Conservation (phyloP, 768 basidiomycete species). For the Hygrocybe coccinea region DNA sequence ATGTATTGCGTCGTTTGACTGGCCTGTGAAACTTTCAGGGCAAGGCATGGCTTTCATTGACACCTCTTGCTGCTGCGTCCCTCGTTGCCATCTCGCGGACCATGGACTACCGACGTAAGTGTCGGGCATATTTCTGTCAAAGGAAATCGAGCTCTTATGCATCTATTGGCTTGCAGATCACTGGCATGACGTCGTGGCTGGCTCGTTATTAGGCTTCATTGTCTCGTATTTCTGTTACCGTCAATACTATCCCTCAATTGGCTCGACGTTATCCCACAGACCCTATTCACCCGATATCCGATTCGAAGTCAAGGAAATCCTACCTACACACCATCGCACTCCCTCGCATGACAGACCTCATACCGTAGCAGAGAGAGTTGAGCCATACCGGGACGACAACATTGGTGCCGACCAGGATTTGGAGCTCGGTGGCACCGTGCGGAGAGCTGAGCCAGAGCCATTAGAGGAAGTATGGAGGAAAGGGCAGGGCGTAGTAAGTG, state of each 20-base stretch:
- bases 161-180: constrained; percentile 53
- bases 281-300: constrained; percentile 67
- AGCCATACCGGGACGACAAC: constrained; percentile 9
- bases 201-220: constrained; percentile 58
- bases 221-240: constrained; percentile 68
- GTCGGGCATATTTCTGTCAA: background rate
- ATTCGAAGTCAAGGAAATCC: constrained; percentile 37
- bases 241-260: constrained; percentile 78
- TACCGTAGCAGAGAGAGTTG: background rate
- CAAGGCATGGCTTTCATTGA: constrained; percentile 80
- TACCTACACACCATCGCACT: constrained; percentile 36
- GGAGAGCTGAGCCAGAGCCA: constrained; percentile 23
- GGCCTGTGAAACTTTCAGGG: constrained; percentile 31
- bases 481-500: constrained; percentile 11
- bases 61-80: constrained; percentile 73
- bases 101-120: constrained; percentile 85
- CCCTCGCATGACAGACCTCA: constrained; percentile 1
- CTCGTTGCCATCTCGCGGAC: constrained; percentile 81
- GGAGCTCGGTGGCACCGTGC: constrained; percentile 34
- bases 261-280: constrained; percentile 56
- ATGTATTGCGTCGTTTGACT: background rate
- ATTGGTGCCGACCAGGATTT: constrained; percentile 13
- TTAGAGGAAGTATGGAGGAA: constrained; percentile 27
- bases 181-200: constrained; percentile 86
- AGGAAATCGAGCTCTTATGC: background rate